Conservation (phyloP, 2,329 filamentous ascomycete genomes). For the Aspergillus fijiensis region DNA sequence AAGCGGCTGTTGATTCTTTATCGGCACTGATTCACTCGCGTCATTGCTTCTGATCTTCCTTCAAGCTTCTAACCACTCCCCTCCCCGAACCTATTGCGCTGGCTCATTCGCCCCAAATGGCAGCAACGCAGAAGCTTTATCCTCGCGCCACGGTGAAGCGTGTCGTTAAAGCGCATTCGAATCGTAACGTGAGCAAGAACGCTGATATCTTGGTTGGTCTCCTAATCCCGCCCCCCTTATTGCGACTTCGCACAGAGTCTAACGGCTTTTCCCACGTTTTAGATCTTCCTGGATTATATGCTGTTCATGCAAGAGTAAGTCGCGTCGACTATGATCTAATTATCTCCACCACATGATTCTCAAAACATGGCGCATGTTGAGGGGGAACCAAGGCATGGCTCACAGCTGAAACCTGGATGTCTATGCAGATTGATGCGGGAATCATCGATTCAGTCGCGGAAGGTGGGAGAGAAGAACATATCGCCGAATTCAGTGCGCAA, state of each 20-base stretch:
- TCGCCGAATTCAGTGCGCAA: slow-evolving; percentile 75
- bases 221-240: not conserved
- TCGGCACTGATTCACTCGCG: not conserved
- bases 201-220: slow-evolving; percentile 73
- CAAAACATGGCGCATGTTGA: not conserved
- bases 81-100: not conserved
- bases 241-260: not conserved
- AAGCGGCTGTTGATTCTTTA: not conserved
- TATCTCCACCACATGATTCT: not conserved
- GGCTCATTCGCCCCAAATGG: slow-evolving; percentile 46
- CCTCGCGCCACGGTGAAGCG: slow-evolving; percentile 82
- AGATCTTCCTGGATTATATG: slow-evolving; percentile 84
- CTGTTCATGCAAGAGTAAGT: slow-evolving; percentile 70
- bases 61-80: not conserved
- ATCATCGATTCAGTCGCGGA: slow-evolving; percentile 72
- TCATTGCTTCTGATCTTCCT: not conserved
- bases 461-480: slow-evolving; percentile 69
- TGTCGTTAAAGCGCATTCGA: slow-evolving; percentile 85
- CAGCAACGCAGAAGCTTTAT: slow-evolving; percentile 70
- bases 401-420: slow-evolving; percentile 3
- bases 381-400: not conserved
- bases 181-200: slow-evolving; percentile 77
- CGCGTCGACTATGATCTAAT: slow-evolving; percentile 26
- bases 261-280: slow-evolving; percentile 3
- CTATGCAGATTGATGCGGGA: slow-evolving; percentile 69